phyloP scores from a whole-genome alignment of 2,329 filamentous ascomycete genomes.

The Furcasterigmium furcatum region DNA sequence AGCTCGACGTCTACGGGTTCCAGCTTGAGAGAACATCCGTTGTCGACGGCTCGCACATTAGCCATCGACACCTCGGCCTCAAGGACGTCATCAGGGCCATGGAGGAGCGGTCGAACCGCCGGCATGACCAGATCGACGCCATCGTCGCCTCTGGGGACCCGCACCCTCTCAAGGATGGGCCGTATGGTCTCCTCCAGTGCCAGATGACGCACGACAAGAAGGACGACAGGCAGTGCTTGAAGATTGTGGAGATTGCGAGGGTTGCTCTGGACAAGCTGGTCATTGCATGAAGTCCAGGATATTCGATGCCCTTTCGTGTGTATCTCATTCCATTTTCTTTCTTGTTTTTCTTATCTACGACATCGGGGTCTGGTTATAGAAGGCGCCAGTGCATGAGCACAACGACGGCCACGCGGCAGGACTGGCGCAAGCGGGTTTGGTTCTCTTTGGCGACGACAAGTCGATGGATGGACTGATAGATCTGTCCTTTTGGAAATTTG shows the following conservation, averaged over 20 bases:
- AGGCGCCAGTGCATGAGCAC: too few relatives aligned
- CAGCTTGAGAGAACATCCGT: constrained; percentile 10
- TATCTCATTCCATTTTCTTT: not conserved
- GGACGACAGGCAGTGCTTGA: constrained; percentile 40
- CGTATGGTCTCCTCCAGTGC: constrained; percentile 19
- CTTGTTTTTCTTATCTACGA: not conserved
- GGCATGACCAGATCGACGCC: constrained; percentile 48
- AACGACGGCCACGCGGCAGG: too few relatives aligned
- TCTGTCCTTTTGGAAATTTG: too few relatives aligned
- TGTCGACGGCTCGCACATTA: constrained; percentile 6
- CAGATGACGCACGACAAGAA: constrained; percentile 28
- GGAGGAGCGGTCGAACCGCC: constrained; percentile 43
- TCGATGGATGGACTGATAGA: too few relatives aligned
- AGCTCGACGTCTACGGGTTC: constrained; percentile 55
- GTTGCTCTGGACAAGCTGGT: constrained; percentile 50
- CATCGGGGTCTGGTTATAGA: not conserved
- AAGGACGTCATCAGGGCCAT: constrained; percentile 51
- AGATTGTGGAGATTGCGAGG: constrained; percentile 52
- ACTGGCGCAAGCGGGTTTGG: too few relatives aligned
- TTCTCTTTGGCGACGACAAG: too few relatives aligned
- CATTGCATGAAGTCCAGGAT: constrained; percentile 38
- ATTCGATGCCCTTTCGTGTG: not conserved
- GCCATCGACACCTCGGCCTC: constrained; percentile 41
- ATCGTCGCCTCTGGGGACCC: constrained; percentile 35
- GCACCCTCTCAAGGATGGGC: constrained; percentile 20